Base-by-base conservation (phyloP, 768 basidiomycete genomes). In the Tylopilus felleus region DNA sequence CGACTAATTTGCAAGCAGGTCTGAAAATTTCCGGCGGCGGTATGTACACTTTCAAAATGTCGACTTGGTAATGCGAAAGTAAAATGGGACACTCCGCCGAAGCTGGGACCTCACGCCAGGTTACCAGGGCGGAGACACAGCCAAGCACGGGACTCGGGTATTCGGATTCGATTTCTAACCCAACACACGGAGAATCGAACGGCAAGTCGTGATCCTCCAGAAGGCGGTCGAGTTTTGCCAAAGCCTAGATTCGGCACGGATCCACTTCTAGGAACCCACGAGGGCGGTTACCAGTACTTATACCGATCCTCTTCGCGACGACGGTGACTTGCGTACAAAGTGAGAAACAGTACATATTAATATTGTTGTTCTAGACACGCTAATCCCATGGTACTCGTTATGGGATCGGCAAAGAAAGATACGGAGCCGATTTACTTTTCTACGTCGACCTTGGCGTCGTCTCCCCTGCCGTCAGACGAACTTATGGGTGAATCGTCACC, bases 251-350 rank as follows among this genome's bases (percentile, higher is more conserved):
- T 54, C 29, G 33, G 49, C 23, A 29, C 44, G 29, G 33, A 23
- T 22, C 47, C 35, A 21, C 16, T 27, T 5, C 19, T 17, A 44
- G 17, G 39, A 47, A 41, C n/a, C 44, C 41, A 49, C 47, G 41
- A 29, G 40, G n/a, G 38, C 44, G 39, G 49, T n/a, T 10, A 29
- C 10, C 5, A 29, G 36, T 42, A 13, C 41, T 21, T 12, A n/a
- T 10, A 52, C 51, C 47, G 49, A 44, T 61, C 59, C 54, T 48
- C 51, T 64, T 48, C 48, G 25, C 38, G 35, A n/a, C n/a, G 29
- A 55, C 53, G 59, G 53, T n/a, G 55, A 61, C 58, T 39, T 28
- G 42, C 23, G 23, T n/a, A 38, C 50, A 8, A 13, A 25, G 55
- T 27, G 25, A 25, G 14, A 27, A 25, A 19, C 48, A 22, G 28